Evolutionary conservation across 176 grass and related monocot species (phyloP).

Genomic region (Guadua angustifolia): DNA sequence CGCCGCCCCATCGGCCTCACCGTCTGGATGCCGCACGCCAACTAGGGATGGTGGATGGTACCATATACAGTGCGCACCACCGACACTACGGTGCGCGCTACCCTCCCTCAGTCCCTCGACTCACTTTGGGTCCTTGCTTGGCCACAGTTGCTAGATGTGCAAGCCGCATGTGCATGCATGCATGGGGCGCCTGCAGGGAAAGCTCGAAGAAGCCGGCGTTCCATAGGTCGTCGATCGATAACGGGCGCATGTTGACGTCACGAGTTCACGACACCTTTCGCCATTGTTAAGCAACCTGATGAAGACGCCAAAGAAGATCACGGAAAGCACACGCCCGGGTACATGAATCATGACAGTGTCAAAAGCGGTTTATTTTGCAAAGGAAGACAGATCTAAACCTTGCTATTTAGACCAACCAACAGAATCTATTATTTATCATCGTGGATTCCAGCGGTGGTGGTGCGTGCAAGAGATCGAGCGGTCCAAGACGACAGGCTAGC

Average conservation of each 20-base stretch:
- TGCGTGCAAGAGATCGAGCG: neutral
- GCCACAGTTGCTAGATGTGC: neutral
- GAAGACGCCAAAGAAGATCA: neutral
- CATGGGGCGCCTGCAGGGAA: neutral
- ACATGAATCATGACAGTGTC: neutral
- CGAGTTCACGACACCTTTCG: neutral
- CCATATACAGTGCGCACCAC: no score
- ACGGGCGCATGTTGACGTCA: neutral
- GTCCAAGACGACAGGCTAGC: neutral
- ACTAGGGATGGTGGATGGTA: no score
- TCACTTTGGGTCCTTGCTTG: no score
- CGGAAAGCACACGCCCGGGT: neutral
- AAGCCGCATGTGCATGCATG: neutral
- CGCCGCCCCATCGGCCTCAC: no score
- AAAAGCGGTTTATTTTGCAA: neutral
- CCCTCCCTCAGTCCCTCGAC: no score
- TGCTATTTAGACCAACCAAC: neutral
- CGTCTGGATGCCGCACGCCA: no score
- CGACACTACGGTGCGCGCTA: no score
- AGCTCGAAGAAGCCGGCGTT: neutral
- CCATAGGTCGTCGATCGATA: neutral
- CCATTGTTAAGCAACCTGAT: neutral
- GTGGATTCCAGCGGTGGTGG: neutral
- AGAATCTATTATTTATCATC: neutral
- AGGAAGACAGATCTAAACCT: neutral